A percentile compares a stretch with the other conserved stretches of the same genome.
phyloP scores from a whole-genome alignment of 805 yeast species.

The Cyberlindnera euphorbiiphila region DNA sequence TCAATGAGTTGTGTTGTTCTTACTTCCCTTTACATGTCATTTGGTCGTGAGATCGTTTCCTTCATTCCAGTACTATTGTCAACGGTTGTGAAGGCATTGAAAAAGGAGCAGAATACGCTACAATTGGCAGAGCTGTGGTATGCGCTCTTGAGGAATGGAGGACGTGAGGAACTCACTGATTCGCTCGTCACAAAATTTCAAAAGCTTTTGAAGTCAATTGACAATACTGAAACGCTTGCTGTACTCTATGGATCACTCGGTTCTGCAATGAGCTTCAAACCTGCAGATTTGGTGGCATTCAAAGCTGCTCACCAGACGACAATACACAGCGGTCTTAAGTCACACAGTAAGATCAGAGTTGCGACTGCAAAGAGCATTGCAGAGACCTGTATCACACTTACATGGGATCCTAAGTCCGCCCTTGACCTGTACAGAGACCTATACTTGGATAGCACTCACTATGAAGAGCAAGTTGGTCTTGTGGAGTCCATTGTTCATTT shows the following conservation, averaged over 20 bases:
- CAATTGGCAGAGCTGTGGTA: conserved; percentile 22
- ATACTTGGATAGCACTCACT: conserved; percentile 23
- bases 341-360: conserved; percentile 20
- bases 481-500: conserved; percentile 37
- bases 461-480: conserved; percentile 29
- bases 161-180: conserved; percentile 17
- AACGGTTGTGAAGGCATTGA: conserved; percentile 31
- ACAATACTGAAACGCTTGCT: conserved; percentile 15
- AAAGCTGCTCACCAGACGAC: conserved; percentile 14
- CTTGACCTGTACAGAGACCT: conserved; percentile 23
- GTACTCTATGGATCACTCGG: conserved; percentile 18
- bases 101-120: conserved; percentile 27
- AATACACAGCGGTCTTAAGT: conserved; percentile 21
- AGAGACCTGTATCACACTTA: conserved; percentile 26
- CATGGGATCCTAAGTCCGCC: conserved; percentile 23
- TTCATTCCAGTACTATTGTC: conserved; percentile 31
- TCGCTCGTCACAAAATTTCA: conserved; percentile 15
- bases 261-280: conserved; percentile 26
- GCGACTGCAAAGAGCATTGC: conserved; percentile 33
- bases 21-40: conserved; percentile 30
- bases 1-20: conserved; percentile 29
- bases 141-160: conserved; percentile 24
- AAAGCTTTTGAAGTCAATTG: conserved; percentile 21
- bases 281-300: conserved; percentile 29
- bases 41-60: conserved; percentile 32